These are phyloP conservation scores for Funneliformis mosseae DNA, from an alignment of 192 early-diverging fungal genomes.

Conservation along the genomic window DNA sequence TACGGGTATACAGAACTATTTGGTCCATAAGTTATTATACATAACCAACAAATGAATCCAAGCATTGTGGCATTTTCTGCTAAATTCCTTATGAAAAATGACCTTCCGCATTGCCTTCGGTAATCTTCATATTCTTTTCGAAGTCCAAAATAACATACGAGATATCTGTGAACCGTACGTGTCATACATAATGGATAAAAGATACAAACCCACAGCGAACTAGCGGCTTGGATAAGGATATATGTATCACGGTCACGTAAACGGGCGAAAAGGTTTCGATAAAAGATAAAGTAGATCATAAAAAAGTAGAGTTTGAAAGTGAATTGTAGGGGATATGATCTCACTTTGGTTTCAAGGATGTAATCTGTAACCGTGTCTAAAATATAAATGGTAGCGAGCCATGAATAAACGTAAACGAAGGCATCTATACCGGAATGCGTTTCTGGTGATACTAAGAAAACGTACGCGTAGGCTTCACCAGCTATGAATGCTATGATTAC, in stretches of 20 bases:
- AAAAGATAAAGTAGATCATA: constrained; percentile 82
- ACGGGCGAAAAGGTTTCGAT: constrained; percentile 75
- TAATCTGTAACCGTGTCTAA: constrained; percentile 66
- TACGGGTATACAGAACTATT: constrained; percentile 69
- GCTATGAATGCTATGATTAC: constrained; percentile 67
- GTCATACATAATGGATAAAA: constrained; percentile 78
- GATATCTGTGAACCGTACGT: constrained; percentile 48
- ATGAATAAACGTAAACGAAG: constrained; percentile 73
- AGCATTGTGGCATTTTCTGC: constrained; percentile 80
- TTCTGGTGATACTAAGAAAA: constrained; percentile 54
- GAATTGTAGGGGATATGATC: constrained; percentile 68
- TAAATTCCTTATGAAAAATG: constrained; percentile 71
- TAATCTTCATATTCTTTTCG: constrained; percentile 68
- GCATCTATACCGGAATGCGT: constrained; percentile 64
- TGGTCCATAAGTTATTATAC: constrained; percentile 70
- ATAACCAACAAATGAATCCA: constrained; percentile 72
- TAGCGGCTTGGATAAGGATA: constrained; percentile 64
- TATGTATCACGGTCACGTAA: constrained; percentile 70
- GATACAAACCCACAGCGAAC: constrained; percentile 74
- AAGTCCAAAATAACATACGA: constrained; percentile 58
- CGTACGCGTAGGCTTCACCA: constrained; percentile 69
- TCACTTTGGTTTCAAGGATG: constrained; percentile 63
- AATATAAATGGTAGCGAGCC: constrained; percentile 72
- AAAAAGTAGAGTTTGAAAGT: constrained; percentile 78
- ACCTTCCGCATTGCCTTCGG: constrained; percentile 66